Percentiles rank a stretch among this genome's conserved stretches.
Evolutionary conservation across 1,139 yeast genomes (phyloP).

Genomic region (Candida neerlandica): DNA sequence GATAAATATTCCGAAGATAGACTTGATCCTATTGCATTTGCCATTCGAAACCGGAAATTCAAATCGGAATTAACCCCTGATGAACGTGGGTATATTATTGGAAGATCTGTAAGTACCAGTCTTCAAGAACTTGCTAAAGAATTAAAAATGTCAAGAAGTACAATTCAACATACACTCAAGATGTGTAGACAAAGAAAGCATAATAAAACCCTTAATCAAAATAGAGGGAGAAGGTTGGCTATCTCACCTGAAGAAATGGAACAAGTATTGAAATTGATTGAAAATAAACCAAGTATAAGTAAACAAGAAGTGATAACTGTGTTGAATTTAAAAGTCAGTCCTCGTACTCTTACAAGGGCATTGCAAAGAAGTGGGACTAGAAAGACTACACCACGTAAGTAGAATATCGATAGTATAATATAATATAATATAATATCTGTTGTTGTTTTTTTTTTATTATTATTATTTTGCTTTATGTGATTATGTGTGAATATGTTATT

Average conservation of each 20-base stretch:
- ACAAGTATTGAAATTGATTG: conserved; percentile 1
- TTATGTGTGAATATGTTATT: not conserved
- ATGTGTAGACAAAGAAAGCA: conserved; percentile 6
- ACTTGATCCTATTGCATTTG: conserved; percentile 5
- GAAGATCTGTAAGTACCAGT: conserved; percentile 5
- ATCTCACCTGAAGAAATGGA: conserved; percentile 6
- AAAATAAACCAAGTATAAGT: not conserved
- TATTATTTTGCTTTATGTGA: not conserved
- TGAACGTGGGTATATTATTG: conserved; percentile 8
- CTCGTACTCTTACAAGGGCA: conserved; percentile 5
- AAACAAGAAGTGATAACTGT: conserved; percentile 5
- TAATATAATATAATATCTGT: too few relatives aligned
- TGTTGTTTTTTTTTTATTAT: not conserved
- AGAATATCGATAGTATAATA: not conserved
- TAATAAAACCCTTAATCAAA: conserved; percentile 6
- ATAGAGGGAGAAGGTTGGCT: conserved; percentile 6
- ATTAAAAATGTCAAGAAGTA: conserved; percentile 6
- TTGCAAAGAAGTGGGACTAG: conserved; percentile 4
- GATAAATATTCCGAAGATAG: conserved; percentile 5
- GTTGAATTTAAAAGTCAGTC: conserved; percentile 5
- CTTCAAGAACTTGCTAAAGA: conserved; percentile 7
- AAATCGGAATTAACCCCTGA: conserved; percentile 5
- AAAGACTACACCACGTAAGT: conserved; percentile 1
- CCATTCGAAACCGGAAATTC: conserved; percentile 5
- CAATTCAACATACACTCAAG: conserved; percentile 6